Base-by-base conservation (phyloP, 2,329 filamentous ascomycete species). In the Onygena corvina region DNA sequence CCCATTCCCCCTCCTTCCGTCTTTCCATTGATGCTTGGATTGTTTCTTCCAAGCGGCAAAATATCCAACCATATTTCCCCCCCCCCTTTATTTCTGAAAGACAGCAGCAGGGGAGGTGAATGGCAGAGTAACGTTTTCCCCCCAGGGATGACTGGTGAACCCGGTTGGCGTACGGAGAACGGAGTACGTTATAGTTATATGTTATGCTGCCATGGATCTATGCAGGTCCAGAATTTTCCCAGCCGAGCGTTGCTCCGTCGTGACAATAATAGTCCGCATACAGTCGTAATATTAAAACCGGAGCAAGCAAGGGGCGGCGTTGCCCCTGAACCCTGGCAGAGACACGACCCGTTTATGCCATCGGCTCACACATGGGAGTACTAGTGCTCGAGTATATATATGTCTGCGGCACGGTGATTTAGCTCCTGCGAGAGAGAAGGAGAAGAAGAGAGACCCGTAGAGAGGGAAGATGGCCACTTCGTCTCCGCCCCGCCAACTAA, bases 401-500 rank as follows among this genome's bases (percentile, higher is more conserved):
- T 9, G 18, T 3, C n/a, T 31, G 29, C 8, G 29, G 29, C 27
- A 11, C 11, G 27, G 29, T 31, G n/a, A n/a, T 20, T 25, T 38
- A 38, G 35, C 25, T 40, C 35, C 21, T 40, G 35, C 35, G 20
- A 38, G 7, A 12, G 20, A n/a, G 20, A 25, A 12, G n/a, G 14
- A 40, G 36, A 35, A 16, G n/a, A 16, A 35, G 33, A 35, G 14
- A 35, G n/a, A n/a, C n/a, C n/a, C n/a, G n/a, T n/a, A n/a, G n/a
- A 35, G 33, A 36, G 14, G 16, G 14, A 38, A 18, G 34, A 42
- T 42, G 38, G 38, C 38, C 25, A 27, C 20, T 23, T 42, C 38
- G 38, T 42, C 27, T 42, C 38, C 42, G 42, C 42, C 42, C 42
- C 42, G 42, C 42, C 42, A 46, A 29, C 42, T 20, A 46, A 46